phyloP scores from a whole-genome alignment of 2,329 filamentous ascomycete species.

The Botrytis fragariae region DNA sequence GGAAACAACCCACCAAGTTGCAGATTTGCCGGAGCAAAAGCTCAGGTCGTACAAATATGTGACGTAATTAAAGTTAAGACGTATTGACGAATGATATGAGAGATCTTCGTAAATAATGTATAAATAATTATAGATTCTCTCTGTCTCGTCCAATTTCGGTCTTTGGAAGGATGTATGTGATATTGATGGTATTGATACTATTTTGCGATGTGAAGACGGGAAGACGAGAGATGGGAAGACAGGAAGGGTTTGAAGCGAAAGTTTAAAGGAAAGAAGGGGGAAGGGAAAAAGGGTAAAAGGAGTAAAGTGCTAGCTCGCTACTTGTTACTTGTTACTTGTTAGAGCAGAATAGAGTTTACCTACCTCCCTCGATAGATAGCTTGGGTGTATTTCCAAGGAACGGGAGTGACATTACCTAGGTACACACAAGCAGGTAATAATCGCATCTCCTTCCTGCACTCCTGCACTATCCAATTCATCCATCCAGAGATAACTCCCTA shows the following conservation, averaged over 20 bases:
- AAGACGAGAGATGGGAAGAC: neutral
- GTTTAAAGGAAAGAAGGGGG: neutral
- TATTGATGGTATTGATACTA: neutral
- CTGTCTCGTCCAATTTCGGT: neutral
- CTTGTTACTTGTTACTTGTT: neutral
- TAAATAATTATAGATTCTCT: neutral
- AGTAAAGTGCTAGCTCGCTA: neutral
- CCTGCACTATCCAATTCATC: neutral
- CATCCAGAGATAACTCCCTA: neutral
- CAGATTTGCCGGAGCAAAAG: conserved; percentile 4
- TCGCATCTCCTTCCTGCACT: too few relatives aligned
- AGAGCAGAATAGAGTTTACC: conserved; percentile 1
- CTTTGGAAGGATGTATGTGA: neutral
- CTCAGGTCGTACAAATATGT: conserved; percentile 8
- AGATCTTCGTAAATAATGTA: neutral
- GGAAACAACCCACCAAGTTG: neutral
- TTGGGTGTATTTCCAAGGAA: neutral
- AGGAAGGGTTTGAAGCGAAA: neutral
- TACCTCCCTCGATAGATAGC: neutral
- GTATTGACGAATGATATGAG: neutral
- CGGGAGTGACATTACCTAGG: too few relatives aligned
- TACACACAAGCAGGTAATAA: too few relatives aligned
- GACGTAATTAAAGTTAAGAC: conserved; percentile 7
- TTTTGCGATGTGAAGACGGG: neutral
- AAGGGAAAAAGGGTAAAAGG: neutral